Conservation (phyloP, 2,329 filamentous ascomycete species). For the Claviceps pazoutovae region DNA sequence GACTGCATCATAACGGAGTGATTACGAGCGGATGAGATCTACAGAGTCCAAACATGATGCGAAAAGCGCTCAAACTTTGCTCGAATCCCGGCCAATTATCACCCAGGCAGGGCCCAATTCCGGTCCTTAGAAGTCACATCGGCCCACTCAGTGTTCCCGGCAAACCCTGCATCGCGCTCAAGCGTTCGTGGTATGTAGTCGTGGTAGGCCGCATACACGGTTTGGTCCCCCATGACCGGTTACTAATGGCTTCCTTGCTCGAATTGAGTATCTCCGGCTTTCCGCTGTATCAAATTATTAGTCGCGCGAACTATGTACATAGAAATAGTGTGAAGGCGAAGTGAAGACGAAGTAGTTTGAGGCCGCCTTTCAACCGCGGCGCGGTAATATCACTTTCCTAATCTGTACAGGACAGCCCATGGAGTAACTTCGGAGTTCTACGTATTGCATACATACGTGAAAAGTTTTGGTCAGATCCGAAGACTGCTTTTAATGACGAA, state of each 20-base stretch:
- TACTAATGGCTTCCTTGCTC: background rate
- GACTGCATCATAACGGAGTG: too few relatives aligned
- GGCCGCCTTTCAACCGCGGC: background rate
- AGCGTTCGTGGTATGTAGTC: background rate
- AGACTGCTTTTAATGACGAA: background rate
- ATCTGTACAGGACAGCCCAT: background rate
- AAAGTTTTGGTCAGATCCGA: background rate
- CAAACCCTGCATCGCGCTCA: background rate
- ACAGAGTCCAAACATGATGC: too few relatives aligned
- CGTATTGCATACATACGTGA: background rate
- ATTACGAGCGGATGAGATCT: too few relatives aligned
- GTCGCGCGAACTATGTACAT: background rate
- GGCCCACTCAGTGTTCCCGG: background rate
- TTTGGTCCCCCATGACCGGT: background rate
- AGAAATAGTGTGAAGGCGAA: background rate
- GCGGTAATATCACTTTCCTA: background rate
- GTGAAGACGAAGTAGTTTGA: background rate
- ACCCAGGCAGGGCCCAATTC: too few relatives aligned
- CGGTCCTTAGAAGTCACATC: background rate
- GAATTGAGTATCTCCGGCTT: constrained; percentile 1
- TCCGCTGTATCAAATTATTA: background rate
- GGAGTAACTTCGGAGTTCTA: background rate
- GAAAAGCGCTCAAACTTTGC: too few relatives aligned
- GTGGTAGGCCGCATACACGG: background rate
- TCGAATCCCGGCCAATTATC: too few relatives aligned